A percentile compares a stretch with the other conserved stretches of the same genome.
Conservation (phyloP, 2,329 filamentous ascomycete species). For the Epichloe sp. region DNA sequence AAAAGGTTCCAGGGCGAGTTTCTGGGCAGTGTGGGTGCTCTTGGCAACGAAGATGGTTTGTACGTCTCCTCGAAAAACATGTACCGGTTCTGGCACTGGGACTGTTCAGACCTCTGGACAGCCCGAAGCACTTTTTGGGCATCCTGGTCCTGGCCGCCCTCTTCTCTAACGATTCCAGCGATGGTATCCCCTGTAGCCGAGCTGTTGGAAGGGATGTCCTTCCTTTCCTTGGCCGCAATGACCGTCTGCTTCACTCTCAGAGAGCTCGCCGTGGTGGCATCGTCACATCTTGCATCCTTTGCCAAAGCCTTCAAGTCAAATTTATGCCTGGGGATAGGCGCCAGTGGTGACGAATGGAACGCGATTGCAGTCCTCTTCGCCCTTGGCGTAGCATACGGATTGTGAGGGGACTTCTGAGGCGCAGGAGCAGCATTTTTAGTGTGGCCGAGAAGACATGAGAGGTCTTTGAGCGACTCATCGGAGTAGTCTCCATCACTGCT, state of each 20-base stretch:
- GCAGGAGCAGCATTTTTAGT: slow-evolving; percentile 5
- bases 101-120: slow-evolving; percentile 35
- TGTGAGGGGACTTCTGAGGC: slow-evolving; percentile 5
- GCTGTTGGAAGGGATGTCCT: background rate
- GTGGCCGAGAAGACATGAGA: slow-evolving; percentile 24
- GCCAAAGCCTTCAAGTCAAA: slow-evolving; percentile 52
- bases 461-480: slow-evolving; percentile 43
- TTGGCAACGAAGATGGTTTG: slow-evolving; percentile 12
- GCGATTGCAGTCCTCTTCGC: slow-evolving; percentile 32
- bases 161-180: slow-evolving; percentile 20
- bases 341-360: slow-evolving; percentile 33
- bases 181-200: slow-evolving; percentile 9
- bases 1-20: slow-evolving; percentile 35
- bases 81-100: slow-evolving; percentile 24
- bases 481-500: slow-evolving; percentile 40
- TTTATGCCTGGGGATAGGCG: slow-evolving; percentile 42
- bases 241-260: slow-evolving; percentile 26
- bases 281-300: slow-evolving; percentile 43
- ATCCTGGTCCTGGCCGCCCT: slow-evolving; percentile 29
- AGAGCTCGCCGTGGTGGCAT: slow-evolving; percentile 43
- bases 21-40: slow-evolving; percentile 17
- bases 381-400: slow-evolving; percentile 28
- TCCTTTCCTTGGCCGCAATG: slow-evolving; percentile 10
- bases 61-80: slow-evolving; percentile 36
- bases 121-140: slow-evolving; percentile 33